phyloP scores from a whole-genome alignment of 2,329 filamentous ascomycete species.

The Xylariaceae sp. region DNA sequence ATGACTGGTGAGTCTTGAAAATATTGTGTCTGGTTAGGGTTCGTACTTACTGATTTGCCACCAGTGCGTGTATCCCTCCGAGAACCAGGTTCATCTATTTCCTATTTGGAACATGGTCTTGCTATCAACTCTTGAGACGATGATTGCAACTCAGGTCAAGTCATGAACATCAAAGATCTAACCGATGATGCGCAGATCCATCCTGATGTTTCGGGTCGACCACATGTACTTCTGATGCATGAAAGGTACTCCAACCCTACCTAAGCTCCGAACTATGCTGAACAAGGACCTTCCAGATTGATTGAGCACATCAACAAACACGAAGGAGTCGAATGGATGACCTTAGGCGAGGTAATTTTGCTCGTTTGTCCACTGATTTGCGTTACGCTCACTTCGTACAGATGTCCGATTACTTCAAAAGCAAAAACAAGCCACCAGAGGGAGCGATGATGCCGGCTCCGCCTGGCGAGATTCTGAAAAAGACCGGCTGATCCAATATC shows the following conservation, averaged over 20 bases:
- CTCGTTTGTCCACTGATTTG: background rate
- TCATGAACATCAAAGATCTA: too few species aligned
- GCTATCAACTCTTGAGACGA: too few species aligned
- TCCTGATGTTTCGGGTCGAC: constrained; percentile 67
- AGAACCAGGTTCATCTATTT: background rate
- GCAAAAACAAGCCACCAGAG: constrained; percentile 50
- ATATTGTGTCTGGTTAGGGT: background rate
- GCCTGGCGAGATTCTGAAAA: constrained; percentile 1
- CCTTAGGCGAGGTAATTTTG: constrained; percentile 4
- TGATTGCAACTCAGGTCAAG: too few species aligned
- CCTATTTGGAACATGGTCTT: background rate
- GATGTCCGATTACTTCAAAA: constrained; percentile 70
- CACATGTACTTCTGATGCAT: constrained; percentile 33
- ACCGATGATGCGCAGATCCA: too few species aligned
- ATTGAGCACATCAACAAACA: constrained; percentile 37
- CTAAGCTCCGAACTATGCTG: background rate
- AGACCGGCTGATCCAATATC: too few species aligned
- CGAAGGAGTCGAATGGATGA: constrained; percentile 19
- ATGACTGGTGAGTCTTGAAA: constrained; percentile 47
- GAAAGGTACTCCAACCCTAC: constrained; percentile 8
- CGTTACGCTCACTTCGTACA: constrained; percentile 35
- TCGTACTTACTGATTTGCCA: background rate
- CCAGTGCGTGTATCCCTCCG: background rate
- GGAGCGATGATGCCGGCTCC: constrained; percentile 54
- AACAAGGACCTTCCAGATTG: constrained; percentile 2